Base-by-base conservation (phyloP, 805 yeast species). In the Kluyveromyces lactis region DNA sequence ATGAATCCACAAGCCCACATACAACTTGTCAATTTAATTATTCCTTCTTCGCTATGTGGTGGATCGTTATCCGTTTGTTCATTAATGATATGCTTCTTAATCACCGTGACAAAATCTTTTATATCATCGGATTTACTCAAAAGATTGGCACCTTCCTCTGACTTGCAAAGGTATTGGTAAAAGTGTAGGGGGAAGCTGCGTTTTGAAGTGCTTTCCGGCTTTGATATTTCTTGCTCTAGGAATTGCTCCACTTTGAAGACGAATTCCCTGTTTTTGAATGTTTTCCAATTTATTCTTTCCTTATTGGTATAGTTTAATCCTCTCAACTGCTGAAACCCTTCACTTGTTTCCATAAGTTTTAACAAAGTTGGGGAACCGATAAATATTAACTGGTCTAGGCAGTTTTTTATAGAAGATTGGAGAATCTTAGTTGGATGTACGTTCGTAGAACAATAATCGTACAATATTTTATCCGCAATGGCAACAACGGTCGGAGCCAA, bases 1-100 rank as follows among this genome's bases (percentile, higher is more conserved):
- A 89, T 77, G 50, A 80, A 79, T 0, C 96, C 97, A 26, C 86
- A 68, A 1, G 94, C 79, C 97, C 97, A 90, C 26, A 90, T 51
- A 26, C 81, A 75, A 9, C 89, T 84, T 53, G 85, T 86, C 18
- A 90, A 58, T 45, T 69, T 71, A 7, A 64, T 60, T 5, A 68
- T 67, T 4, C 63, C 63, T 16, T 63, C 68, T 3, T 38, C 41
- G 6, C 45, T 50, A 15, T 15, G 5, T 12, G 24, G 16, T 3
- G 26, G 10, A 15, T 12, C 10, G n/a, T 15, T n/a, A n/a, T 23
- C 35, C n/a, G 13, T 5, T 27, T n/a, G 16, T 9, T 15, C 21
- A 4, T 58, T 36, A 7, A 46, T 45, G 15, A 52, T 46, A 5
- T 38, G 41, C 17, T 45, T 49, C 24, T 66, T 54, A n/a, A 67